Evolutionary conservation across 495 filamentous ascomycete species (phyloP).

Genomic region (Aspergillus cristatus): DNA sequence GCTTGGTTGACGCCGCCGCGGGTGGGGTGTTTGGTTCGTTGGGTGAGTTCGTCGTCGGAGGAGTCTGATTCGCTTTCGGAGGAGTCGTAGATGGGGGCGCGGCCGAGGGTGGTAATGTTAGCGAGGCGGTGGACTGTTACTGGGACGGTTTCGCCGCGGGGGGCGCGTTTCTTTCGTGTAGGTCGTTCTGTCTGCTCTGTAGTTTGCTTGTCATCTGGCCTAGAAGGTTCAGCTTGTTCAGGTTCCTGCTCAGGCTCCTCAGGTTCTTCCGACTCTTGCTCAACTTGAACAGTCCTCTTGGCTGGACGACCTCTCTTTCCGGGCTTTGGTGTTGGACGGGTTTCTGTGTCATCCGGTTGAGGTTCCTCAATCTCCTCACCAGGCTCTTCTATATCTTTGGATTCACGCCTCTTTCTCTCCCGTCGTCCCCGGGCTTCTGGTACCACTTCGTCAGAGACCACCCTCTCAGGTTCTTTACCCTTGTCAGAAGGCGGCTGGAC

Average conservation of each 20-base stretch:
- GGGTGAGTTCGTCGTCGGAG: constrained; percentile 26
- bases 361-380: background rate
- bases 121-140: constrained; percentile 38
- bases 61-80: constrained; percentile 18
- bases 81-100: background rate
- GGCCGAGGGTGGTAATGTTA: constrained; percentile 24
- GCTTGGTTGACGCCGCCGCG: constrained; percentile 59
- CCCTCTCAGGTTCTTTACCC: no score
- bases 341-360: background rate
- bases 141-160: constrained; percentile 34
- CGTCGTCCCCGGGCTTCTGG: no score
- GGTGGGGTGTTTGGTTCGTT: constrained; percentile 34
- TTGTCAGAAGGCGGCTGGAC: no score
- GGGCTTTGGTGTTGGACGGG: background rate
- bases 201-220: constrained; percentile 1
- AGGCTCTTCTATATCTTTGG: no score
- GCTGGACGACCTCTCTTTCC: background rate
- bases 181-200: constrained; percentile 2
- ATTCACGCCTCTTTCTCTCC: no score
- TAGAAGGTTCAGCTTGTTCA: constrained; percentile 2
- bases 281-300: background rate
- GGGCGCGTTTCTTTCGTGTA: constrained; percentile 15
- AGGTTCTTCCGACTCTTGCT: no score
- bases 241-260: constrained; percentile 4
- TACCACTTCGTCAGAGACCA: no score